Conservation (phyloP, 1,284 basidiomycete genomes). For the Malassezia vespertilionis region DNA sequence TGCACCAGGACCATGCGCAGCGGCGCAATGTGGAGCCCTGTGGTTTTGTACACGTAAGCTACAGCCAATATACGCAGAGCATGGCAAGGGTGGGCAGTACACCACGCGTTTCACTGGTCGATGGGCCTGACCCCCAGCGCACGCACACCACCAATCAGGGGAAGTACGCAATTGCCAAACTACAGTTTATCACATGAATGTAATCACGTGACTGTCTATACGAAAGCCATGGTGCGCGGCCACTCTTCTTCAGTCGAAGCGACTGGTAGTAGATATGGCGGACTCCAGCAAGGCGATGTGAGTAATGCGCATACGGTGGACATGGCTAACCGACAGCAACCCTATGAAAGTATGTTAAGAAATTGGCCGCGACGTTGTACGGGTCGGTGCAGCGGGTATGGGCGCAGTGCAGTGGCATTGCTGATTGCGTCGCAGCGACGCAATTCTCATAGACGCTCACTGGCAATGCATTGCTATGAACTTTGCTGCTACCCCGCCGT, state of each 20-base stretch:
- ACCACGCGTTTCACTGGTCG: too few relatives aligned
- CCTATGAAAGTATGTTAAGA: conserved; percentile 40
- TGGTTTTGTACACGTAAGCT: conserved; percentile 2
- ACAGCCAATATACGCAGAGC: background rate
- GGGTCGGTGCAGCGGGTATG: background rate
- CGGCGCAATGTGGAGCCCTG: too few relatives aligned
- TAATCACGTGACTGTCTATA: too few relatives aligned
- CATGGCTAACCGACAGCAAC: conserved; percentile 24
- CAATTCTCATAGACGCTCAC: too few relatives aligned
- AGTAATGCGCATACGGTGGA: conserved; percentile 2
- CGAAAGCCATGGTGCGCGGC: background rate
- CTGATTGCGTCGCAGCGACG: too few relatives aligned
- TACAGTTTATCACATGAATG: too few relatives aligned
- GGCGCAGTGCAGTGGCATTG: background rate
- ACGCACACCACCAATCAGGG: too few relatives aligned
- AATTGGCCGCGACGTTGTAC: background rate
- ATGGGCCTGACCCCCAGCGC: too few relatives aligned
- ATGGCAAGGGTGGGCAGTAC: background rate
- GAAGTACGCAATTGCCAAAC: too few relatives aligned
- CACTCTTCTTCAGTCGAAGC: conserved; percentile 17
- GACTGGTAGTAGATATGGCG: conserved; percentile 28
- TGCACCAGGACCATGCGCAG: too few relatives aligned
- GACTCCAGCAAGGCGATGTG: conserved; percentile 44
- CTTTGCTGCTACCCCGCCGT: too few relatives aligned
- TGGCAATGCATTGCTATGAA: background rate